Evolutionary conservation across 202 grass and related monocot species (phyloP).

Genomic region (Cymbopogon flexuosus): DNA sequence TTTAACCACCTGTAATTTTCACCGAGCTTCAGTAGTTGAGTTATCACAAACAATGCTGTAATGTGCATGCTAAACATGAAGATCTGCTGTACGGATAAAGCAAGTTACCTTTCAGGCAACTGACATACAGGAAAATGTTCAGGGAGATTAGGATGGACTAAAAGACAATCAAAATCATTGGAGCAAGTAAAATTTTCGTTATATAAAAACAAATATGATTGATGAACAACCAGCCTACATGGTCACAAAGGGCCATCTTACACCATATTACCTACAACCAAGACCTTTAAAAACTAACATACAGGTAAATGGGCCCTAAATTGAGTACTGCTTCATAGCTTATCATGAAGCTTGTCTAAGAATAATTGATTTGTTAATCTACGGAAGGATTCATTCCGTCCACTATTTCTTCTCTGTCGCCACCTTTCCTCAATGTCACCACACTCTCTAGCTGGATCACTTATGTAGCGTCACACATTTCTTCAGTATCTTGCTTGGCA

Average conservation of each 20-base stretch:
- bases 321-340: neutral
- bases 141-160: neutral
- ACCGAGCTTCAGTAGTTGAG: neutral
- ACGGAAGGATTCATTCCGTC: conserved; percentile 21
- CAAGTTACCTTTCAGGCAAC: neutral
- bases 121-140: neutral
- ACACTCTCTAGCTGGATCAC: neutral
- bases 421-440: conserved; percentile 72
- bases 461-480: neutral
- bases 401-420: conserved; percentile 50
- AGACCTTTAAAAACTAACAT: neutral
- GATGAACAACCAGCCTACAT: neutral
- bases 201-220: neutral
- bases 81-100: neutral
- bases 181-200: neutral
- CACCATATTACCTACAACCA: neutral
- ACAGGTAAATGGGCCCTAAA: neutral
- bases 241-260: neutral
- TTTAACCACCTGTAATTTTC: neutral
- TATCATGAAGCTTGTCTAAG: neutral
- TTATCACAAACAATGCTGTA: too few species aligned
- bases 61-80: neutral
- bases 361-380: conserved; percentile 10
- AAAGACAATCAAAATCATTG: neutral
- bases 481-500: conserved; percentile 4